Evolutionary conservation across 2,329 filamentous ascomycete species (phyloP).

Genomic region (Stagonosporopsis rhizophila): DNA sequence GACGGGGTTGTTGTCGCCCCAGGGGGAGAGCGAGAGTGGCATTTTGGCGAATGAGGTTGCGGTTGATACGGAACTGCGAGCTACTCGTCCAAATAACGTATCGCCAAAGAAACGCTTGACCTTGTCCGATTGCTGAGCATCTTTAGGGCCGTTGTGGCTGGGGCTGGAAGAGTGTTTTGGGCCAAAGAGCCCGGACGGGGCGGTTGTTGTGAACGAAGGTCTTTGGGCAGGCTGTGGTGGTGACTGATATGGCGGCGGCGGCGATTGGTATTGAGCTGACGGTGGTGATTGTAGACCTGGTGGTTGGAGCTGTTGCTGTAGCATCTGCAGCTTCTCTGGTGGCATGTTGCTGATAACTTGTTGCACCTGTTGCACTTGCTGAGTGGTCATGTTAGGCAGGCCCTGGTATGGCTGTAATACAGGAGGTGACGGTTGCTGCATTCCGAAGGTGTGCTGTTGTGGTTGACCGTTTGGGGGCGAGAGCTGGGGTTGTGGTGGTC

Average conservation of each 20-base stretch:
- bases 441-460: constrained; percentile 23
- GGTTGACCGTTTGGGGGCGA: neutral
- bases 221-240: constrained; percentile 29
- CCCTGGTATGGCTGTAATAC: constrained; percentile 31
- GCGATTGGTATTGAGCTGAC: constrained; percentile 8
- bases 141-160: constrained; percentile 33
- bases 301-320: constrained; percentile 39
- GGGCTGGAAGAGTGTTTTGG: constrained; percentile 26
- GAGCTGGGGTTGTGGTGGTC: constrained; percentile 15
- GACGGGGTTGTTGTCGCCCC: constrained; percentile 51
- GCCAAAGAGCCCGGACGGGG: constrained; percentile 37
- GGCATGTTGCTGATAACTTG: constrained; percentile 40
- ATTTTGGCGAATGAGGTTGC: constrained; percentile 45
- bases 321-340: constrained; percentile 40
- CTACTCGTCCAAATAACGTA: constrained; percentile 47
- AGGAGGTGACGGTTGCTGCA: constrained; percentile 20
- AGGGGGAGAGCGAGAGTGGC: constrained; percentile 43
- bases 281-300: constrained; percentile 20
- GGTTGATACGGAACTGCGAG: constrained; percentile 44
- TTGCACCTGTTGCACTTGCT: constrained; percentile 41
- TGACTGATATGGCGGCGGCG: constrained; percentile 11
- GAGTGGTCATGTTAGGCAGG: constrained; percentile 33
- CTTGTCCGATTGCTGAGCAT: constrained; percentile 38
- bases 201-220: constrained; percentile 32
- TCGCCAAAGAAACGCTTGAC: constrained; percentile 48